A percentile compares a stretch with the other conserved stretches of the same genome.
These are phyloP conservation scores for Epichloe typhina DNA, from an alignment of 2,329 filamentous ascomycete genomes.

Conservation along the genomic window DNA sequence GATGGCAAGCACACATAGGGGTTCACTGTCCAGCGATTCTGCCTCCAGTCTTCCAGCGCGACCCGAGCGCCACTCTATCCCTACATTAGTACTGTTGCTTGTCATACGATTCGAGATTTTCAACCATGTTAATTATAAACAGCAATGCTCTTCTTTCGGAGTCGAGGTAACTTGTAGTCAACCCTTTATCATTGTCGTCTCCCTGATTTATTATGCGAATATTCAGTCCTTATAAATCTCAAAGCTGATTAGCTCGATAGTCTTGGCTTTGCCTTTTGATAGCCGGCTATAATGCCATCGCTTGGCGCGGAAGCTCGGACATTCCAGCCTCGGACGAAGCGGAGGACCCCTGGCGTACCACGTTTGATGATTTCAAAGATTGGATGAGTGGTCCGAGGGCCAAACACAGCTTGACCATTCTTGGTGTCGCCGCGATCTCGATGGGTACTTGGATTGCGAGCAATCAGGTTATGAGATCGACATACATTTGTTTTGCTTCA, in stretches of 20 bases:
- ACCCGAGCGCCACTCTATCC: conserved; percentile 33
- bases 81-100: conserved; percentile 29
- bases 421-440: conserved; percentile 26
- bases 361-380: conserved; percentile 32
- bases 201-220: not conserved
- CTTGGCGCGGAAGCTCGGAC: conserved; percentile 18
- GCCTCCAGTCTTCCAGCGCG: conserved; percentile 27
- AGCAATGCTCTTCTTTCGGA: conserved; percentile 37
- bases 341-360: conserved; percentile 35
- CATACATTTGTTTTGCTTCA: conserved; percentile 35
- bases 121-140: conserved; percentile 29
- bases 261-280: conserved; percentile 34
- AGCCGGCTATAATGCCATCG: conserved; percentile 31
- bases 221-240: not conserved
- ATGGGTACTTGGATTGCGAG: conserved; percentile 29
- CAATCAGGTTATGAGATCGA: conserved; percentile 29
- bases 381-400: conserved; percentile 33
- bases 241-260: conserved; percentile 14
- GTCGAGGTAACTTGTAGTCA: conserved; percentile 26
- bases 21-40: conserved; percentile 20
- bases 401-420: conserved; percentile 21
- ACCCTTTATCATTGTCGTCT: not conserved
- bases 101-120: conserved; percentile 35
- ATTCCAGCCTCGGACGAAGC: conserved; percentile 19
- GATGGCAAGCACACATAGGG: conserved; percentile 8